Percentiles rank a stretch among this genome's conserved stretches.
Conservation (phyloP, 2,329 filamentous ascomycete species). For the Oidium heveae region DNA sequence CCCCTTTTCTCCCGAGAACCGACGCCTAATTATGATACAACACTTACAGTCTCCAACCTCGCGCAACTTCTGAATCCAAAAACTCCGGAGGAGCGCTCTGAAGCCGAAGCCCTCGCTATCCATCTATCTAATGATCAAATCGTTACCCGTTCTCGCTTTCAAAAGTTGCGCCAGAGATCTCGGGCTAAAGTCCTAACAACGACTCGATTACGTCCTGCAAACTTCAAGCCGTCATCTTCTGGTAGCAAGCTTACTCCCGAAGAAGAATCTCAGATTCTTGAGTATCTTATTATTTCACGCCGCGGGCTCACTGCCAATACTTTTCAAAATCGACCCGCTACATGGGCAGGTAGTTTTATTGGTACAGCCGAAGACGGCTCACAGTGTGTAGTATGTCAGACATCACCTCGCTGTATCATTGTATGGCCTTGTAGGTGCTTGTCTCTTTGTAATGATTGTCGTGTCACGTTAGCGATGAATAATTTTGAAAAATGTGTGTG, state of each 20-base stretch:
- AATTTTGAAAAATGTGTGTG: slow-evolving; percentile 95
- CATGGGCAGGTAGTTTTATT: slow-evolving; percentile 46
- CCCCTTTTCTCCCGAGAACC: slow-evolving; percentile 25
- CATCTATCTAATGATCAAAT: slow-evolving; percentile 48
- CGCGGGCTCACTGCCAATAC: slow-evolving; percentile 7
- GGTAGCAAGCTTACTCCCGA: slow-evolving; percentile 23
- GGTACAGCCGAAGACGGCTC: slow-evolving; percentile 52
- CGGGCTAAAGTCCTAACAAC: slow-evolving; percentile 41
- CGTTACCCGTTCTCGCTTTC: slow-evolving; percentile 61
- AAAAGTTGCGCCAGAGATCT: slow-evolving; percentile 38
- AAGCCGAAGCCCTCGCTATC: slow-evolving; percentile 57
- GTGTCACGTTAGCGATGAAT: slow-evolving; percentile 82
- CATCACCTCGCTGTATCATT: slow-evolving; percentile 61
- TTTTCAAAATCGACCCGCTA: slow-evolving; percentile 5
- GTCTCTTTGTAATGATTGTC: slow-evolving; percentile 81
- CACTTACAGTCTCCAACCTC: slow-evolving; percentile 41
- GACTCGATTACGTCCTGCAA: slow-evolving; percentile 16
- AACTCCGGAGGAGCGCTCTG: slow-evolving; percentile 50
- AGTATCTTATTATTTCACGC: slow-evolving; percentile 27
- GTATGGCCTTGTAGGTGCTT: slow-evolving; percentile 94
- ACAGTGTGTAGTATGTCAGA: slow-evolving; percentile 84
- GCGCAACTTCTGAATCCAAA: slow-evolving; percentile 62
- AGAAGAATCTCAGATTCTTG: slow-evolving; percentile 34
- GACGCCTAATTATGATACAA: slow-evolving; percentile 33
- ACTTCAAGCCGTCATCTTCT: slow-evolving; percentile 10